Base-by-base conservation (phyloP, 179 eudicot species). In the Pouteria campechiana region DNA sequence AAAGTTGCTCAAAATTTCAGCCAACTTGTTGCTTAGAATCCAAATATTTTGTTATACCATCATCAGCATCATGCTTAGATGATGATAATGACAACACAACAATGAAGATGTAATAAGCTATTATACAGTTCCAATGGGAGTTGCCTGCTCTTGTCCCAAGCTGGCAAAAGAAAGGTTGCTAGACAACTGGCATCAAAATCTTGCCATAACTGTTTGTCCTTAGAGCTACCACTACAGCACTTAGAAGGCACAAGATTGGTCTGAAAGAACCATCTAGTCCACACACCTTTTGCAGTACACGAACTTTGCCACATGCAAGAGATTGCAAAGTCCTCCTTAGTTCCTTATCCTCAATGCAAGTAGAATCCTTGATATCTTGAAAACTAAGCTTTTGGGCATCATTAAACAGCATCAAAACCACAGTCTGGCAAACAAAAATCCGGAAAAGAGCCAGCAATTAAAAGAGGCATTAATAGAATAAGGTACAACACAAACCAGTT, bases 231-330 rank as follows among this genome's bases (percentile, higher is more conserved):
- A n/a, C n/a, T n/a, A n/a, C n/a, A n/a, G n/a, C n/a, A n/a, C n/a
- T n/a, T n/a, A n/a, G n/a, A n/a, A n/a, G n/a, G n/a, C n/a, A n/a
- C n/a, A n/a, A n/a, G 5, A 19, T 11, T 12, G 19, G 17, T n/a
- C 10, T 27, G 10, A 2, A 13, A 15, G 17, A 5, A 31, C 28
- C 25, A 46, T n/a, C n/a, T n/a, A n/a, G n/a, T n/a, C n/a, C n/a
- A n/a, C 57, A 38, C 44, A 90, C 98, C 79, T 90, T 90, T 46
- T 57, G 82, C 45, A 90, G 95, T 34, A 81, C 87, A 17, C 98
- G 93, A 34, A 90, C 72, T 76, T 90, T 90, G 12, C 95, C 98
- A 56, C 95, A 86, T 16, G 98, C 98, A 61, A 90, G 98, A 52
- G 98, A 90, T 58, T 81, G 98, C 48, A 90, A 61, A 43, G 95